Conservation (phyloP, 352 stramenopile genomes). For the Phytophthora fragariae region DNA sequence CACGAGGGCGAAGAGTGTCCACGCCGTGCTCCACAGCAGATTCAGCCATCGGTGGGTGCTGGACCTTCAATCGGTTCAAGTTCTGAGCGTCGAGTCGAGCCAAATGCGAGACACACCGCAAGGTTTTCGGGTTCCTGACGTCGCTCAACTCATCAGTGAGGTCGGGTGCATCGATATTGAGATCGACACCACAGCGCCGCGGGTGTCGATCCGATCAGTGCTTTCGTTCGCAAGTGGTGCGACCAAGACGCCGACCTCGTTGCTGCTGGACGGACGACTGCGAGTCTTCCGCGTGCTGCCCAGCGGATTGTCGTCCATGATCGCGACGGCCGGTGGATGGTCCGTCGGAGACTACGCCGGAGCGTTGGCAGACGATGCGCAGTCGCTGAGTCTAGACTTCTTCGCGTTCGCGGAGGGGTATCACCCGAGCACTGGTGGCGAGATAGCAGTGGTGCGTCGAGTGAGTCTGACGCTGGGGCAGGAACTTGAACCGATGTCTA, state of each 20-base stretch:
- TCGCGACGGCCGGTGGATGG: neutral
- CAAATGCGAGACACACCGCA: neutral
- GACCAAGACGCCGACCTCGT: neutral
- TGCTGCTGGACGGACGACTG: neutral
- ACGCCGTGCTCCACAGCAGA: neutral
- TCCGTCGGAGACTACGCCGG: constrained; percentile 1
- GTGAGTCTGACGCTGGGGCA: neutral
- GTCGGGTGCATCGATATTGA: neutral
- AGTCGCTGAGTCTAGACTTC: no score
- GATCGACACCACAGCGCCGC: neutral
- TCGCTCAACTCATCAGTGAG: neutral
- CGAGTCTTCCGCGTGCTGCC: neutral
- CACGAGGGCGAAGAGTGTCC: no score
- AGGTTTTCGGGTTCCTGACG: neutral
- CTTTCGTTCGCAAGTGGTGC: neutral
- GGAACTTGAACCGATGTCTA: neutral
- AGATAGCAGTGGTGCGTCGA: neutral
- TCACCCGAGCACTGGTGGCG: neutral
- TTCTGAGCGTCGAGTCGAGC: neutral
- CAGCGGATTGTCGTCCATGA: constrained; percentile 2
- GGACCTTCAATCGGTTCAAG: neutral
- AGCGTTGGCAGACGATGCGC: no score
- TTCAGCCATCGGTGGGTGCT: neutral
- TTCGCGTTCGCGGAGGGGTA: neutral
- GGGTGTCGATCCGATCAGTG: neutral